Evolutionary conservation across 768 basidiomycete species (phyloP), one percentile per base, ranked within the genome.

Genomic region (Xanthoconium stramineum): DNA sequence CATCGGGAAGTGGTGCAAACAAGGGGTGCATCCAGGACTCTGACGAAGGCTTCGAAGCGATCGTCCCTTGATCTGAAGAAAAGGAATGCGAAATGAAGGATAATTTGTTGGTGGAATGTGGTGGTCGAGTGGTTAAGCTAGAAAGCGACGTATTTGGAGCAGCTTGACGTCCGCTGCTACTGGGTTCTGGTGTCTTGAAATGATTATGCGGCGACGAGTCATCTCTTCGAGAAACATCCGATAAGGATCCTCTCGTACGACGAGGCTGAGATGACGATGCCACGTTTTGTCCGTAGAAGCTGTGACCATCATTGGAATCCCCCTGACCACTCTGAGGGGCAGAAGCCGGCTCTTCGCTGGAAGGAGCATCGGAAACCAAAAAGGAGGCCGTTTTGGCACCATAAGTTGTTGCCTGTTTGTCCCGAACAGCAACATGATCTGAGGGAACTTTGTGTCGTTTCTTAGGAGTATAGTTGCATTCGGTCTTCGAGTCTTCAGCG

Each of bases 381-480:
- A 80, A 80, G 4, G 78, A 77, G 19, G 79, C 79, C 3, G 76
- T 77, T 63, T 80, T 80, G 12, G 78, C 70, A 17, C 71, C 71
- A 56, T 80, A 80, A 15, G 77, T 73, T 30, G 65, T 70, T 30
- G 69, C 64, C 24, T 74, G 72, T 52, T 72, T 70, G 55, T 78
- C 76, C 36, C 69, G 67, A 40, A 71, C 45, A 15, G 71, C 57
- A 3, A 60, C 71, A 51, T 78, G 74, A 53, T 80, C 81, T 28
- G 73, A 66, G 17, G 77, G 78, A 39, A 79, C 77, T 64, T 79
- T 86, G 61, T 80, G 80, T 53, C 84, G 74, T 61, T 85, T 86
- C 72, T 88, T 88, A 10, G 86, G 86, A 36, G 86, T 86, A 64
- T 89, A 88, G 62, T 86, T 85, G 69, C 86, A 88, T 47, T 82